Base-by-base conservation (phyloP, 2,329 filamentous ascomycete genomes). In the Macrophomina tecta region DNA sequence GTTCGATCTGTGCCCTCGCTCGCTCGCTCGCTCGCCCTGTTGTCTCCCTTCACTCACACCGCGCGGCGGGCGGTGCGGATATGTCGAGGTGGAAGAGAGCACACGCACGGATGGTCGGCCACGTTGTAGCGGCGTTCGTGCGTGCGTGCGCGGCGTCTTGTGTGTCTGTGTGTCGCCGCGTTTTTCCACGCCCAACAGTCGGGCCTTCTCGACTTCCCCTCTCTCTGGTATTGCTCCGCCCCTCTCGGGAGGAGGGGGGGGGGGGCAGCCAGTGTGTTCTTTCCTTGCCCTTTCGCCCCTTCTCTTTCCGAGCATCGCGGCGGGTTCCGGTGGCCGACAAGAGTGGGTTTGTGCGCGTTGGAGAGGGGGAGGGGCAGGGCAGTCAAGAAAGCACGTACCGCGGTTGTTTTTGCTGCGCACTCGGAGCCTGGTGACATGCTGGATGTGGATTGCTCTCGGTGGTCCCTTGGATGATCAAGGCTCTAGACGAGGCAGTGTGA, bases 51-150 rank as follows among this genome's bases (percentile, higher is more conserved):
- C 40, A 14, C 55, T 46, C 40, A 46, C 55, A 45, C 55, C 55
- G 45, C 42, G 12, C 42, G 9, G 42, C 42, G 42, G 42, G 42
- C 42, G 42, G 42, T 45, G 42, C 42, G 42, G 42, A 14, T 45
- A n/a, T 23, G 48, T 11, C 14, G n/a, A 49, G 18, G 18, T 28
- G 46, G 11, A n/a, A 11, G 18, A 18, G n/a, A 3, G 42, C 42
- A 45, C 36, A 18, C 14, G 53, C 53, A 58, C 53, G 53, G 53
- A 58, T 58, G 53, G 23, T n/a, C 30, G 38, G 53, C 53, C 53
- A 58, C 53, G 53, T 58, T 58, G 53, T 58, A 40, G 38, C 38
- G 38, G 3, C 8, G 8, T 40, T 23, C 23, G 23, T 18, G 18
- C 1, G 18, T 23, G 23, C 23, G 38, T 40, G 38, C 38, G 42